Evolutionary conservation across 2,329 filamentous ascomycete genomes (phyloP).

Genomic region (Trichoderma polysporum): DNA sequence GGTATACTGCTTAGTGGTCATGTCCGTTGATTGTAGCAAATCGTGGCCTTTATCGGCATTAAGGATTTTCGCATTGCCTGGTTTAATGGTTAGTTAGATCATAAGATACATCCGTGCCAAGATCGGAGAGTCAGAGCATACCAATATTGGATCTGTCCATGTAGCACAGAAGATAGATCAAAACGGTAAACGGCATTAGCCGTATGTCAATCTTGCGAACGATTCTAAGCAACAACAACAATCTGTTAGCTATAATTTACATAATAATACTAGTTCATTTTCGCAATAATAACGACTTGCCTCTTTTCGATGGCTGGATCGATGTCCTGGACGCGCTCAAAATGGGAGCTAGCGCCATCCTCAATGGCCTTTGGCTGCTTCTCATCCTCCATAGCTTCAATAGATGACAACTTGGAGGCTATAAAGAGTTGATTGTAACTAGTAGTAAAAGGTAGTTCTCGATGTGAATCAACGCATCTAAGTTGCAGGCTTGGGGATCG

Average conservation of each 20-base stretch:
- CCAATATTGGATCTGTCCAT: conserved; percentile 7
- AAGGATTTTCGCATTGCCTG: conserved; percentile 3
- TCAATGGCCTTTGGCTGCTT: conserved; percentile 3
- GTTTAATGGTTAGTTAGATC: not conserved
- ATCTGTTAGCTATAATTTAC: not conserved
- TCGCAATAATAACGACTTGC: not conserved
- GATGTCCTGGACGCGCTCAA: not conserved
- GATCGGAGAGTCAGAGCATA: not conserved
- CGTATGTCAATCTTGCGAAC: not conserved
- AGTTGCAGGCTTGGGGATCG: not conserved
- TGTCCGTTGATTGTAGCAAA: not conserved
- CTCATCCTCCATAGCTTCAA: not conserved
- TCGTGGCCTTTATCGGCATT: not conserved
- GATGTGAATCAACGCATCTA: not conserved
- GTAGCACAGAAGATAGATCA: not conserved
- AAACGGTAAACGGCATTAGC: not conserved
- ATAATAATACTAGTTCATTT: no score
- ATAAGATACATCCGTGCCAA: not conserved
- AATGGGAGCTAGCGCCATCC: conserved; percentile 2
- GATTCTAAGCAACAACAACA: not conserved
- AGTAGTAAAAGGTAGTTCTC: not conserved
- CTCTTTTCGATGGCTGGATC: not conserved
- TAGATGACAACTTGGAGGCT: not conserved
- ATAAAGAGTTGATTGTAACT: not conserved
- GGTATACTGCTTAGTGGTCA: not conserved